These are phyloP conservation scores for Crithidia brevicula DNA, from an alignment of 208 protist genomes.

Conservation along the genomic window DNA sequence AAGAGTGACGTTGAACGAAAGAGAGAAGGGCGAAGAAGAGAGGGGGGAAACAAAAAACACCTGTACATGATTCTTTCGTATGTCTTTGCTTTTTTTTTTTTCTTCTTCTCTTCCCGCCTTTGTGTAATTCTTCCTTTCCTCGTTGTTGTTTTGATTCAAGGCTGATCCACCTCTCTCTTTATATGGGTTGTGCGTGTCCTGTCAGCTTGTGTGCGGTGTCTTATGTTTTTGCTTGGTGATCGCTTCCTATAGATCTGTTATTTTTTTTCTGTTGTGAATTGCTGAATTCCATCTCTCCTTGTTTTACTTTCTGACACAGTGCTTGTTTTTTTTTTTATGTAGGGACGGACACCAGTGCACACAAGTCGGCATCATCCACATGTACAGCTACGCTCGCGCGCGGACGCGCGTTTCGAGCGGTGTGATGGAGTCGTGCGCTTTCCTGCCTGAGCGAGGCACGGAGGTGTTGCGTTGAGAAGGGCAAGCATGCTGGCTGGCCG, in stretches of 20 bases:
- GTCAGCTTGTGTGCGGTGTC: neutral
- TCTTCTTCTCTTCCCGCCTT: conserved; percentile 10
- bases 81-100: neutral
- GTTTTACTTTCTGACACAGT: too few relatives aligned
- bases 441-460: too few relatives aligned
- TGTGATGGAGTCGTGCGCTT: too few relatives aligned
- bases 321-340: too few relatives aligned
- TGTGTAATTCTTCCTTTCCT: neutral
- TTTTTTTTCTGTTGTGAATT: neutral
- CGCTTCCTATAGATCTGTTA: neutral
- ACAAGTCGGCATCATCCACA: too few relatives aligned
- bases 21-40: neutral
- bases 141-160: neutral
- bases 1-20: neutral
- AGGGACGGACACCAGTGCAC: too few relatives aligned
- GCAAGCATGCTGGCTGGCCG: too few relatives aligned
- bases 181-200: neutral
- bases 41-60: conserved; percentile 3
- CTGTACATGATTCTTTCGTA: conserved; percentile 12
- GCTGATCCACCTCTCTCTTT: neutral
- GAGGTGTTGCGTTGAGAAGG: too few relatives aligned
- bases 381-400: too few relatives aligned
- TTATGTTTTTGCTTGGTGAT: neutral
- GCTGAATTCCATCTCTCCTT: neutral
- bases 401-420: too few relatives aligned